These are phyloP conservation scores for Pochonia chlamydosporia DNA, from an alignment of 2,329 filamentous ascomycete genomes.

Conservation along the genomic window DNA sequence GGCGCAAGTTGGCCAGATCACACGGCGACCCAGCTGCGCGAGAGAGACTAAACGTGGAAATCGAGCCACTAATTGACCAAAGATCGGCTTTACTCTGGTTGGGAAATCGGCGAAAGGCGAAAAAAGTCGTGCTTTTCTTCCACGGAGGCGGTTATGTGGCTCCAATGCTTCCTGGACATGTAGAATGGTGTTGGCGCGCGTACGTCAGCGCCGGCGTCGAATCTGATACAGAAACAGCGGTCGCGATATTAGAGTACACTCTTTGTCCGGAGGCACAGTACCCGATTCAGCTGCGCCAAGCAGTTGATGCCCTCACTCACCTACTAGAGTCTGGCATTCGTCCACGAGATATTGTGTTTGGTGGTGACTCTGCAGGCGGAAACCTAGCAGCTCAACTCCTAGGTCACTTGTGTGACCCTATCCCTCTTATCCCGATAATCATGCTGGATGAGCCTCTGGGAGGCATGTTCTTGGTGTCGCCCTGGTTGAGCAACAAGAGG, in stretches of 20 bases:
- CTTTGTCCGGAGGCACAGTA: slow-evolving; percentile 20
- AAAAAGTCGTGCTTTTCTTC: slow-evolving; percentile 1
- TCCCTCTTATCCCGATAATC: slow-evolving; percentile 13
- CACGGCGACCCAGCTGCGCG: not conserved
- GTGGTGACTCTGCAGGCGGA: slow-evolving; percentile 28
- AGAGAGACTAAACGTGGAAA: slow-evolving; percentile 2
- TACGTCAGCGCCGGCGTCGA: slow-evolving; percentile 4
- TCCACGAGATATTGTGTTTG: slow-evolving; percentile 20
- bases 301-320: slow-evolving; percentile 15
- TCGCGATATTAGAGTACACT: slow-evolving; percentile 24
- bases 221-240: slow-evolving; percentile 9
- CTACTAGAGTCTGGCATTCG: slow-evolving; percentile 16
- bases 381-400: slow-evolving; percentile 25
- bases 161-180: not conserved
- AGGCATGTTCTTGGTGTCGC: slow-evolving; percentile 24
- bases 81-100: slow-evolving; percentile 4
- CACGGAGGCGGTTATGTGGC: not conserved
- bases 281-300: slow-evolving; percentile 22
- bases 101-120: not conserved
- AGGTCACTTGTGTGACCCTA: slow-evolving; percentile 21
- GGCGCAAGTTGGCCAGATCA: not conserved
- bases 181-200: slow-evolving; percentile 1
- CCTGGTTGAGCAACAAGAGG: slow-evolving; percentile 13
- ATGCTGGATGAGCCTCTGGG: slow-evolving; percentile 17
- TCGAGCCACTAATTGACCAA: slow-evolving; percentile 7